Base-by-base conservation (phyloP, 345 rosid species). In the Populus ilicifolia region DNA sequence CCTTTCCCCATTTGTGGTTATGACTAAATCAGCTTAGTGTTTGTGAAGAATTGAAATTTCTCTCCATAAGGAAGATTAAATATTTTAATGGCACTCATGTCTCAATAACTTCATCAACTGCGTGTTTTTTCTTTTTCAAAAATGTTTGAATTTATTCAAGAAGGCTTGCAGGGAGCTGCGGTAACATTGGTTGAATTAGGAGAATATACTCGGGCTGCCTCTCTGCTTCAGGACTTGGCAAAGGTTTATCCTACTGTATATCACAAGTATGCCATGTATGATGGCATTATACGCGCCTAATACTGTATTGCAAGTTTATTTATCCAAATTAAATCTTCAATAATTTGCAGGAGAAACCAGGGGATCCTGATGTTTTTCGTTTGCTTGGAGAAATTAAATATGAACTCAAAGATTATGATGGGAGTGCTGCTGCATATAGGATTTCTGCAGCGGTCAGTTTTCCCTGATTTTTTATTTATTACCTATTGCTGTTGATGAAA, bases 371-470 rank as follows among this genome's bases (percentile, higher is more conserved):
- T 62, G 96, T 91, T 70, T 90, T 88, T 54, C 90, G 91, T 80
- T 90, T 95, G 93, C 93, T 93, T 76, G 99, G 97, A 75, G 98
- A 95, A 84, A 92, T 92, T 70, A 95, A 93, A 84, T 93, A 83
- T 83, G 91, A 89, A 82, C 97, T 95, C 61, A 84, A 86, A 84
- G 97, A 93, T 86, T 95, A 89, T 84, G 96, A 89, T 48, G 96
- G 99, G 71, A 95, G 99, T 85, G 88, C 79, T 73, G 89, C 89
- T 80, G 96, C 99, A 29, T 95, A 89, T 84, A 92, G 66, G 83
- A 82, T 78, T 69, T 87, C 99, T 44, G 80, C 79, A 43, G 85
- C 61, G 98, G 98, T 94, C 39, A 75, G 78, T 77, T 25, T 61
- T 79, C 64, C 54, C 69, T 43, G 43, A 41, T 29, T 36, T 17